Percentiles rank a stretch among this genome's conserved stretches.
phyloP scores from a whole-genome alignment of 1,284 basidiomycete genomes.

The Veloboletus limbatus region DNA sequence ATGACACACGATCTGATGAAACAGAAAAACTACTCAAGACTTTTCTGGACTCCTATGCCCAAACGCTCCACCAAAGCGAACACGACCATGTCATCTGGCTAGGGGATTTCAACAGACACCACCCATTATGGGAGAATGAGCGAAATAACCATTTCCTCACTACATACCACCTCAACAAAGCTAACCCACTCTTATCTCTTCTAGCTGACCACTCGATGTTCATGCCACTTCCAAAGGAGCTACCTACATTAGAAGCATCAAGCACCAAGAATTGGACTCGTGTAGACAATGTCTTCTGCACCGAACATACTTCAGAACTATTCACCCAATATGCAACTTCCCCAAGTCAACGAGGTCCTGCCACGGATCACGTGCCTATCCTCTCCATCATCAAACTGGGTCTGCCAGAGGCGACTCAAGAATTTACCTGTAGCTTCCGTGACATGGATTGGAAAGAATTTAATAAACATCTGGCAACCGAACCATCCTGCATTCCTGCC shows the following conservation, averaged over 20 bases:
- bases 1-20: no score
- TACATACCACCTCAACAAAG: constrained; percentile 12
- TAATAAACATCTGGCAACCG: no score
- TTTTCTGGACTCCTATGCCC: no score
- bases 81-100: neutral
- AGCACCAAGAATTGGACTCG: constrained; percentile 6
- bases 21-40: no score
- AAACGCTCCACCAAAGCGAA: neutral
- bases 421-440: neutral
- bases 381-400: neutral
- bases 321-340: neutral
- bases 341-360: neutral
- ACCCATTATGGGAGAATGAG: constrained; percentile 44
- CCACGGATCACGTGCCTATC: constrained; percentile 8
- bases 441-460: constrained; percentile 9
- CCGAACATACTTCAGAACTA: neutral
- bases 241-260: neutral
- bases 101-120: constrained; percentile 27
- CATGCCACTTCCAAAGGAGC: neutral
- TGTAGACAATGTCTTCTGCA: constrained; percentile 9
- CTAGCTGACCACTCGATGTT: no score
- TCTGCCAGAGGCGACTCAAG: neutral
- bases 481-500: no score
- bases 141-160: constrained; percentile 39
- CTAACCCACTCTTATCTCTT: neutral